phyloP scores from a whole-genome alignment of 2,329 filamentous ascomycete species.

The Colletotrichum costaricense region DNA sequence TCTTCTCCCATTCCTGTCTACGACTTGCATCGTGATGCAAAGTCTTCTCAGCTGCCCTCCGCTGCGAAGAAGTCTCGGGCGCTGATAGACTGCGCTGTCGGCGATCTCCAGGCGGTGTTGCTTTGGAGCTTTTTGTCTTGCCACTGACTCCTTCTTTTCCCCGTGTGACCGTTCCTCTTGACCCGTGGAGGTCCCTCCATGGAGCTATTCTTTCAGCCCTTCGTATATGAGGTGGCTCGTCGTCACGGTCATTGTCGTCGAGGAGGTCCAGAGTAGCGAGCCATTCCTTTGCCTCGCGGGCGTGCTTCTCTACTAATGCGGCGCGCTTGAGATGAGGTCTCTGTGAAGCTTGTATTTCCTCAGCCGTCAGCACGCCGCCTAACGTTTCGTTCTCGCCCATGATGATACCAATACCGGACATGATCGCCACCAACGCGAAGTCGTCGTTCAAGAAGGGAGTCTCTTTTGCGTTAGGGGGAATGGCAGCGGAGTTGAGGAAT shows the following conservation, averaged over 20 bases:
- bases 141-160: not conserved
- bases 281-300: not conserved
- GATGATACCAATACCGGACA: conserved; percentile 9
- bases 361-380: not conserved
- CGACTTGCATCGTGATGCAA: not conserved
- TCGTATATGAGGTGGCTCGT: not conserved
- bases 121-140: not conserved
- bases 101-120: not conserved
- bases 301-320: not conserved
- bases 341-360: not conserved
- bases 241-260: not conserved
- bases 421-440: conserved; percentile 9
- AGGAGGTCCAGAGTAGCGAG: not conserved
- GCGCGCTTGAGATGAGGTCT: not conserved
- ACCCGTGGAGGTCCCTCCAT: not conserved
- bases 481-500: not conserved
- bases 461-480: not conserved
- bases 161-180: too few species aligned
- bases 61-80: not conserved
- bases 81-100: not conserved
- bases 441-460: not conserved
- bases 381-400: not conserved
- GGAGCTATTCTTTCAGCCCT: not conserved
- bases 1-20: not conserved
- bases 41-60: not conserved